Conservation (phyloP, 2,329 filamentous ascomycete species). For the Colletotrichum sojae region DNA sequence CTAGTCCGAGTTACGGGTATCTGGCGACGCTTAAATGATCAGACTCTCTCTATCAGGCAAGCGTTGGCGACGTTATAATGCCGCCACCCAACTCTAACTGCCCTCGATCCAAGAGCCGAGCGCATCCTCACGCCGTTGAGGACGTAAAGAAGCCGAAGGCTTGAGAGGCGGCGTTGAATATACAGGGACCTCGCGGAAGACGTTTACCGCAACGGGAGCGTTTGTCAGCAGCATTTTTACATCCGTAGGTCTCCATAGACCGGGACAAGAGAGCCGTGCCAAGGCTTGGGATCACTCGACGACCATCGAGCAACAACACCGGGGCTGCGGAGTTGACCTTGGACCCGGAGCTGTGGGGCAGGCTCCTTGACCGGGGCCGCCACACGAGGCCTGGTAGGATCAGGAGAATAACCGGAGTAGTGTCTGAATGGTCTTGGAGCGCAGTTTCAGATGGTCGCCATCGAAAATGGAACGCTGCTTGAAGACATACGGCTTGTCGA, state of each 20-base stretch:
- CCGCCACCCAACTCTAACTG: too few relatives aligned
- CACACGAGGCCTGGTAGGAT: slow-evolving; percentile 9
- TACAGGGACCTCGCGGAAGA: neutral
- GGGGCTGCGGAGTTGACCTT: slow-evolving; percentile 25
- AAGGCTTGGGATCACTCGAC: slow-evolving; percentile 14
- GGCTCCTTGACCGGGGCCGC: neutral
- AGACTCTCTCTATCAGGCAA: too few relatives aligned
- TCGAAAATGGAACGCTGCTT: neutral
- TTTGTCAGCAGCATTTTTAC: slow-evolving; percentile 2
- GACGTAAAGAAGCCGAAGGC: too few relatives aligned
- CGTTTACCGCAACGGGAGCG: neutral
- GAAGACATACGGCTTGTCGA: neutral
- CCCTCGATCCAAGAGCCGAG: too few relatives aligned
- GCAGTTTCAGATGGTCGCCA: neutral
- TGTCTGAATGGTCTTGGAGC: slow-evolving; percentile 5
- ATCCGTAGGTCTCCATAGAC: neutral
- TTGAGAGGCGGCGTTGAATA: too few relatives aligned
- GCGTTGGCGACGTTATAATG: too few relatives aligned
- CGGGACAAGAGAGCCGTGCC: slow-evolving; percentile 22
- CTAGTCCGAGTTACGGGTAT: too few relatives aligned
- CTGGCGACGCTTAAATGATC: too few relatives aligned
- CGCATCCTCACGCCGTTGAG: too few relatives aligned
- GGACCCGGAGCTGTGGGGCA: slow-evolving; percentile 26
- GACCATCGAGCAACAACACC: slow-evolving; percentile 9
- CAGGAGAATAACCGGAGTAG: neutral